Base-by-base conservation (phyloP, 331 rosid genomes). In the Malus hybrid region DNA sequence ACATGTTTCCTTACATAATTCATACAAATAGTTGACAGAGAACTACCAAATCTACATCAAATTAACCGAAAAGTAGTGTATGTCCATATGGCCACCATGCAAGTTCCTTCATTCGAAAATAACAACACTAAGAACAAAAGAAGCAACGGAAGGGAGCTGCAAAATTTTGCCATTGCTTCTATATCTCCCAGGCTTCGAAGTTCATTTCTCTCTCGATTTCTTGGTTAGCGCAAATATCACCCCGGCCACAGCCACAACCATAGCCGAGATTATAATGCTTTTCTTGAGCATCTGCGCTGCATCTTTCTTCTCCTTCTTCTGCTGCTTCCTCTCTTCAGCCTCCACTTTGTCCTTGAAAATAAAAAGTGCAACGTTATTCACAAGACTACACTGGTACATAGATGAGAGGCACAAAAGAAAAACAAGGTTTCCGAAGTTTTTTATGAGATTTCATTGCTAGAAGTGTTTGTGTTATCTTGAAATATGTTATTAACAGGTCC, bases 191-290 rank as follows among this genome's bases (percentile, higher is more conserved):
- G 72, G 65, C 19, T 1, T 15, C 29, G 16, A 6, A 39, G 32
- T 71, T 71, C 72, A 70, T 83, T 87, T 89, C 85, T 88, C 88
- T 61, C 77, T 87, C 57, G 85, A 67, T 66, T 88, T 88, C 83
- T 88, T 85, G 79, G 89, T 68, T 32, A 91, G 66, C 68, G 86
- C 90, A 44, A 85, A 77, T 63, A 85, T 83, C 1, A 82, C 89
- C 55, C 88, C 93, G 2, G 73, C 84, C 75, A 87, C 55, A 46
- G 87, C 93, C 70, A 87, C 91, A 16, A 84, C 10, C 75, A 87
- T 77, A 46, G 83, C 83, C 27, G 90, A 88, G 60, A 88, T 73
- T 60, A 91, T 75, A 55, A 88, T 65, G 13, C 92, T 77, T 32
- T 84, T 87, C 77, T 91, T 88, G 34, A 88, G 48, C 48, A 86